Conservation (phyloP, 306 rosid genomes). For the Castanopsis chinensis region DNA sequence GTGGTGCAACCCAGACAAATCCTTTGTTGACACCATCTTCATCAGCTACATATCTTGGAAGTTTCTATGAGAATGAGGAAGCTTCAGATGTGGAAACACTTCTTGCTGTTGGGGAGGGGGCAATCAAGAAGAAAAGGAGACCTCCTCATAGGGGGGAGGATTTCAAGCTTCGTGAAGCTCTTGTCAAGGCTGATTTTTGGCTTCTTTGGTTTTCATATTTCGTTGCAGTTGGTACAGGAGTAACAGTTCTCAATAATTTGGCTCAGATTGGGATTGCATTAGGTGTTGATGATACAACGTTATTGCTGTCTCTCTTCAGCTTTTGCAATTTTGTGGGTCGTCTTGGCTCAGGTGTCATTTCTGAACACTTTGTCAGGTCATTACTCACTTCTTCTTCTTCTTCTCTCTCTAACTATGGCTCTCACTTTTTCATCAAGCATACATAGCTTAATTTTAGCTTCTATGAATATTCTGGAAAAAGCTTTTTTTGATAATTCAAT, state of each 20-base stretch:
- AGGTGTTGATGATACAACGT: constrained; percentile 58
- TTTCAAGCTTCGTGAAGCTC: constrained; percentile 63
- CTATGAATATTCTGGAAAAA: not conserved
- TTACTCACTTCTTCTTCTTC: not conserved
- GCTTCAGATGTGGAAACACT: constrained; percentile 65
- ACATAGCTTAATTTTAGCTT: not conserved
- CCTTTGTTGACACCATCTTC: constrained; percentile 68
- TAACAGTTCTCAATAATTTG: constrained; percentile 81
- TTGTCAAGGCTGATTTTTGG: constrained; percentile 95
- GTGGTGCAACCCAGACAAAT: constrained; percentile 31
- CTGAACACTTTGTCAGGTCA: constrained; percentile 89
- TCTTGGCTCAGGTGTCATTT: constrained; percentile 74
- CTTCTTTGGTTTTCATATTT: constrained; percentile 75
- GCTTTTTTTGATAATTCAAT: not conserved
- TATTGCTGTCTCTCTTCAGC: constrained; percentile 72
- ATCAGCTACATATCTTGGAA: constrained; percentile 48
- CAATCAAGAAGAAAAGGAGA: constrained; percentile 63
- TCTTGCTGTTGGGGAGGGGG: constrained; percentile 88
- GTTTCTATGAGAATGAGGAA: constrained; percentile 54
- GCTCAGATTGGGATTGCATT: constrained; percentile 82
- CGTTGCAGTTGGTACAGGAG: constrained; percentile 74
- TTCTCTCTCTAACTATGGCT: not conserved
- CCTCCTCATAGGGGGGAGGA: constrained; percentile 94
- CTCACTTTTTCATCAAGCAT: constrained; percentile 4
- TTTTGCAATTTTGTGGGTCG: constrained; percentile 80